Evolutionary conservation across 495 filamentous ascomycete genomes (phyloP).

Genomic region (Cercophora scortea): DNA sequence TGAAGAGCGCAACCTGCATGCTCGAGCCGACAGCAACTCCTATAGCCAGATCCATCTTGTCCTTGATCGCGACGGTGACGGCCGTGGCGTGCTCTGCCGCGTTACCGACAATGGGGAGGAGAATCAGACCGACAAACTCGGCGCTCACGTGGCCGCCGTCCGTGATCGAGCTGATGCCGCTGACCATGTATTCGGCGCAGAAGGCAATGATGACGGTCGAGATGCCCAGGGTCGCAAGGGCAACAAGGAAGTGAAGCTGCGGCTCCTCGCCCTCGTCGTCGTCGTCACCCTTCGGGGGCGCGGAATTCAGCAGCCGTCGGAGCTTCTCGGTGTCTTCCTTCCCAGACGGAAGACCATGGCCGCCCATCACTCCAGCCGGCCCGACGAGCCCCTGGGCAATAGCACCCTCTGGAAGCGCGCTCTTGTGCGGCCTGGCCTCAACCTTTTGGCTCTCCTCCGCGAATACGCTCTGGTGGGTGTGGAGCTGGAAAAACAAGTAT

Average conservation of each 20-base stretch:
- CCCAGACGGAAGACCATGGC: constrained; percentile 29
- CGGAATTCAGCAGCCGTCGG: constrained; percentile 9
- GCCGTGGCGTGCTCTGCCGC: constrained; percentile 84
- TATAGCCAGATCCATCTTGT: constrained; percentile 86
- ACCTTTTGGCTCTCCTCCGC: constrained; percentile 66
- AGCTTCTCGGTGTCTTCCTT: constrained; percentile 23
- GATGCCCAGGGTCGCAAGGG: constrained; percentile 58
- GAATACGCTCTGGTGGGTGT: constrained; percentile 68
- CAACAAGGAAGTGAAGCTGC: constrained; percentile 59
- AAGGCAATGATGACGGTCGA: constrained; percentile 77
- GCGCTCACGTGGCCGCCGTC: constrained; percentile 46
- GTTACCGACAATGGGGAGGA: constrained; percentile 85
- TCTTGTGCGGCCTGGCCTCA: constrained; percentile 31
- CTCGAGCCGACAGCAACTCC: constrained; percentile 77
- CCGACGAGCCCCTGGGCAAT: constrained; percentile 51
- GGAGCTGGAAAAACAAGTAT: constrained; percentile 77
- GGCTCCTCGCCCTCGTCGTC: constrained; percentile 62
- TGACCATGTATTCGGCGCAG: constrained; percentile 87
- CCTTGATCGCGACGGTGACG: constrained; percentile 78
- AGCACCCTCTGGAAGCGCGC: constrained; percentile 45
- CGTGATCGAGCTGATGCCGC: constrained; percentile 66
- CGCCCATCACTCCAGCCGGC: constrained; percentile 45
- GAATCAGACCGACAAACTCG: constrained; percentile 77
- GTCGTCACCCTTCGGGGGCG: constrained; percentile 25
- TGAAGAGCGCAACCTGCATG: constrained; percentile 79